Percentiles rank a stretch among this genome's conserved stretches.
Conservation (phyloP, 2,329 filamentous ascomycete genomes). For the Paradendryphiella salina region DNA sequence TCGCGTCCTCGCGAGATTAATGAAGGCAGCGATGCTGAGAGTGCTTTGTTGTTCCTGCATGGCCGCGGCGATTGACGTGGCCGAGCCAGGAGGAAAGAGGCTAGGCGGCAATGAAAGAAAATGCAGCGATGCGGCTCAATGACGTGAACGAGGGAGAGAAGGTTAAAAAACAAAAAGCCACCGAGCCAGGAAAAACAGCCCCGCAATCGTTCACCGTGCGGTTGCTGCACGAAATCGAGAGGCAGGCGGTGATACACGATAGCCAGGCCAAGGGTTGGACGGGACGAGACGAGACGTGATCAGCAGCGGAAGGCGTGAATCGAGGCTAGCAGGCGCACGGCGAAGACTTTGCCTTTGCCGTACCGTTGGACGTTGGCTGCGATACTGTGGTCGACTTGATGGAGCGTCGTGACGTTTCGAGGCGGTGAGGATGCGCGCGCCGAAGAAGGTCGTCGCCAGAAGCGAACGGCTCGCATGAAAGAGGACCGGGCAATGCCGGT, state of each 20-base stretch:
- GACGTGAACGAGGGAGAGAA: slow-evolving; percentile 19
- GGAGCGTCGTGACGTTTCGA: not conserved
- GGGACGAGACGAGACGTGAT: slow-evolving; percentile 9
- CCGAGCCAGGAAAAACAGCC: slow-evolving; percentile 22
- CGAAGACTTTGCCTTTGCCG: not conserved
- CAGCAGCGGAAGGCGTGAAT: slow-evolving; percentile 10
- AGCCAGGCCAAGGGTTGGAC: slow-evolving; percentile 4
- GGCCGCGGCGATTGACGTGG: slow-evolving; percentile 42
- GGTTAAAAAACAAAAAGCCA: slow-evolving; percentile 10
- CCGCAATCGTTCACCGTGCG: slow-evolving; percentile 25
- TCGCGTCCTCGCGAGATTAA: slow-evolving; percentile 32
- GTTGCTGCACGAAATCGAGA: slow-evolving; percentile 1
- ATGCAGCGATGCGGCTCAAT: slow-evolving; percentile 19
- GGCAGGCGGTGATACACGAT: slow-evolving; percentile 3
- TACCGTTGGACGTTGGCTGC: not conserved
- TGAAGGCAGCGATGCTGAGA: slow-evolving; percentile 29
- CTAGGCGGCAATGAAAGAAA: slow-evolving; percentile 15
- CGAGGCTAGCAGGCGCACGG: not conserved
- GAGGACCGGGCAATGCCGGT: slow-evolving; percentile 33
- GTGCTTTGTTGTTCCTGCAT: slow-evolving; percentile 46
- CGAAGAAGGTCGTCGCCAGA: not conserved
- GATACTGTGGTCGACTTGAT: not conserved
- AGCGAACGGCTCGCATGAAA: slow-evolving; percentile 13
- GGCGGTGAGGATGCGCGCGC: slow-evolving; percentile 9
- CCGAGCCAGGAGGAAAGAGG: slow-evolving; percentile 26